phyloP scores from a whole-genome alignment of 2,329 filamentous ascomycete species.

The Alternaria tenuissima region DNA sequence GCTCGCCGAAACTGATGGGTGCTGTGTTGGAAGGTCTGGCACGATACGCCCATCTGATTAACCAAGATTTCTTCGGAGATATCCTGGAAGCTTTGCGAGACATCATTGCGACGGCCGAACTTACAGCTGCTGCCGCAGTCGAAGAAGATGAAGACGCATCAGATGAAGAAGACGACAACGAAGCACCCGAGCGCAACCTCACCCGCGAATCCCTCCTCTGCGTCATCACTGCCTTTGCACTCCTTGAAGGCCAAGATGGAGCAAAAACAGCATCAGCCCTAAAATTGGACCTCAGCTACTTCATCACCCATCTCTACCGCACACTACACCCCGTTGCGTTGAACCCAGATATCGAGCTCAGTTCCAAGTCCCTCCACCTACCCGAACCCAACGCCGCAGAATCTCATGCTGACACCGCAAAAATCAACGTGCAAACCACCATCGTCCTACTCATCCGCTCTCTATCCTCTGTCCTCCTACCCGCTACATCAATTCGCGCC shows the following conservation, averaged over 20 bases:
- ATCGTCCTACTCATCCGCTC: conserved; percentile 91
- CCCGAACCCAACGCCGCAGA: conserved; percentile 66
- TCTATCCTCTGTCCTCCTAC: conserved; percentile 81
- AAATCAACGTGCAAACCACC: conserved; percentile 93
- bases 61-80: conserved; percentile 98
- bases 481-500: conserved; percentile 74
- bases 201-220: conserved; percentile 90
- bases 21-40: conserved; percentile 93
- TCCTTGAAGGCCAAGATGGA: conserved; percentile 92
- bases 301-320: conserved; percentile 92
- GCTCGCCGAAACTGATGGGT: conserved; percentile 88
- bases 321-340: conserved; percentile 80
- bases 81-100: conserved; percentile 94
- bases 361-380: conserved; percentile 76
- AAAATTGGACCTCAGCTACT: conserved; percentile 92
- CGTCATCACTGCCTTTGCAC: conserved; percentile 94
- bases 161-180: conserved; percentile 61
- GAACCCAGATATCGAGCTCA: conserved; percentile 85
- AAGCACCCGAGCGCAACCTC: conserved; percentile 66
- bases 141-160: conserved; percentile 56
- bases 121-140: conserved; percentile 57
- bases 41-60: conserved; percentile 95
- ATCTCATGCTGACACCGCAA: conserved; percentile 63
- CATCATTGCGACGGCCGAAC: conserved; percentile 76
- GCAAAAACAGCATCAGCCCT: conserved; percentile 82